Percentiles rank a stretch among this genome's conserved stretches.
Evolutionary conservation across 257 asterid genomes (phyloP).

Genomic region (Salvia miltiorrhiza): DNA sequence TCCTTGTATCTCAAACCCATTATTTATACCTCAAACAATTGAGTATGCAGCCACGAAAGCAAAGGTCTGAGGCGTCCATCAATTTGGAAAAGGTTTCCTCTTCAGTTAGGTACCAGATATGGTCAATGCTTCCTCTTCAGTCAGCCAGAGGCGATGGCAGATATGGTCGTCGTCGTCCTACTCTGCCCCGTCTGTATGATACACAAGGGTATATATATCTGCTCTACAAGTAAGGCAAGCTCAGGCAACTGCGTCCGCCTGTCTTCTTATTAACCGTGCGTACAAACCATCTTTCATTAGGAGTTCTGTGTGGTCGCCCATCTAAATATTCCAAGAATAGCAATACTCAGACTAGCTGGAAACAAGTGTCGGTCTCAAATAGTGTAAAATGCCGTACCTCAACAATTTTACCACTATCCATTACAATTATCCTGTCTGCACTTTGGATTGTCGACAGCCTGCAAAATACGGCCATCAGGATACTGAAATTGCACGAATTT

Average conservation of each 20-base stretch:
- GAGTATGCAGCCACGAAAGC: conserved; percentile 14
- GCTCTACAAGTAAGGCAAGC: conserved; percentile 4
- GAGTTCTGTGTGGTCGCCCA: conserved; percentile 78
- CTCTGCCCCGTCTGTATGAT: not conserved
- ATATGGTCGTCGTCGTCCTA: not conserved
- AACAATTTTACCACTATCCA: conserved; percentile 79
- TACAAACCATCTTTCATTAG: conserved; percentile 64
- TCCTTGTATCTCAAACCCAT: not conserved
- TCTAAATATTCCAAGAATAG: conserved; percentile 40
- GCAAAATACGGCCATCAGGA: conserved; percentile 27
- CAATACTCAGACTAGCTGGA: not conserved
- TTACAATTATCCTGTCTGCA: conserved; percentile 82
- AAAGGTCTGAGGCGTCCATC: conserved; percentile 22
- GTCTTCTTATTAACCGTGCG: conserved; percentile 74
- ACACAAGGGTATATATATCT: not conserved
- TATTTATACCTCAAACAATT: not conserved
- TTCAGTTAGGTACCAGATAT: not conserved
- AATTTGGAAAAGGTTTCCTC: not conserved
- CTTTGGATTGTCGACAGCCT: conserved; percentile 90
- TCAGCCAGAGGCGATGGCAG: not conserved
- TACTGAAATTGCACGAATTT: not conserved
- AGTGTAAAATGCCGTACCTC: conserved; percentile 44
- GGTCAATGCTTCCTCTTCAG: not conserved
- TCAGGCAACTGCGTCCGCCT: conserved; percentile 79
- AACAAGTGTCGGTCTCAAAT: not conserved